Percentiles rank a stretch among this genome's conserved stretches.
These are phyloP conservation scores for Termitomyces sp. DNA, from an alignment of 768 basidiomycete species.

Conservation along the genomic window DNA sequence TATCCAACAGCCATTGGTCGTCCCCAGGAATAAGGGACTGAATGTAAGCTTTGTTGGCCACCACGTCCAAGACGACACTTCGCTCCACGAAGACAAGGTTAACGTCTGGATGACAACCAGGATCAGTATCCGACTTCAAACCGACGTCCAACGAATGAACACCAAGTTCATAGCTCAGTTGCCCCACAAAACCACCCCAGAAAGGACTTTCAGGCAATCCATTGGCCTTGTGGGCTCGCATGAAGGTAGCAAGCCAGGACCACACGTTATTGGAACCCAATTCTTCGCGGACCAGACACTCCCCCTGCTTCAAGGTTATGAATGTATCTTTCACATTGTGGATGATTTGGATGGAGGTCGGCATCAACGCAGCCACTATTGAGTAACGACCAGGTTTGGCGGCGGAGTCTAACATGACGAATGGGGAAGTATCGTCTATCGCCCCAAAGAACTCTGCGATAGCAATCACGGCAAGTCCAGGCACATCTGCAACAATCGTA, in stretches of 20 bases:
- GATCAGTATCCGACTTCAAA: slow-evolving; percentile 14
- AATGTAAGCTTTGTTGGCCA: slow-evolving; percentile 46
- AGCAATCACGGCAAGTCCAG: slow-evolving; percentile 34
- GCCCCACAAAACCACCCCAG: slow-evolving; percentile 82
- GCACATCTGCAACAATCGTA: slow-evolving; percentile 38
- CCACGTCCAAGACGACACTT: slow-evolving; percentile 64
- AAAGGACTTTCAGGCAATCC: slow-evolving; percentile 57
- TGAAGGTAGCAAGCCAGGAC: slow-evolving; percentile 73
- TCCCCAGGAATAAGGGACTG: slow-evolving; percentile 65
- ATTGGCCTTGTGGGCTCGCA: slow-evolving; percentile 45
- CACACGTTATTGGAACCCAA: slow-evolving; percentile 56
- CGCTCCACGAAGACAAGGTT: slow-evolving; percentile 78
- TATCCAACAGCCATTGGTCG: slow-evolving; percentile 54
- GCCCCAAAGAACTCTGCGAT: slow-evolving; percentile 66
- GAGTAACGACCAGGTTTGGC: slow-evolving; percentile 71
- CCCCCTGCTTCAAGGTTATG: slow-evolving; percentile 42
- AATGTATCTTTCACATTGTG: slow-evolving; percentile 50
- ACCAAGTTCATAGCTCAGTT: slow-evolving; percentile 78
- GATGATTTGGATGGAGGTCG: slow-evolving; percentile 53
- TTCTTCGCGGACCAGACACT: slow-evolving; percentile 29
- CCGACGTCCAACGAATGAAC: slow-evolving; percentile 47
- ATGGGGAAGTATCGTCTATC: slow-evolving; percentile 52
- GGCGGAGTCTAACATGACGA: slow-evolving; percentile 74
- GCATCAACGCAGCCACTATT: slow-evolving; percentile 60
- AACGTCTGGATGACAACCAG: slow-evolving; percentile 70